Evolutionary conservation across 768 basidiomycete species (phyloP).

Genomic region (Russula lepida): DNA sequence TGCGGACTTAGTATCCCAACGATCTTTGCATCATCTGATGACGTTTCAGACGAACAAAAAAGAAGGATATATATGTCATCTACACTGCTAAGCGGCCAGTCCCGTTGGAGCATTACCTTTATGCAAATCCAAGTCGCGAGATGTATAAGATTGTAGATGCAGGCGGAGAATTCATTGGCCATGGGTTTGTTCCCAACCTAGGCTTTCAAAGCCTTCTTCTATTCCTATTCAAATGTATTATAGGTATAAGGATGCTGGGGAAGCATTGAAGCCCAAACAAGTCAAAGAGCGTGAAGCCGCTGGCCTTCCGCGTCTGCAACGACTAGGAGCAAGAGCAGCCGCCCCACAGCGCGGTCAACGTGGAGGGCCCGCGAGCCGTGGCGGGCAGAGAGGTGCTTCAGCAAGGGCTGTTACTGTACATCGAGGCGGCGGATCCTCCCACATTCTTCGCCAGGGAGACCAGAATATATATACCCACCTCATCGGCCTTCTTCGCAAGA

Average conservation of each 20-base stretch:
- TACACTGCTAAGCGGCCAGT: constrained; percentile 94
- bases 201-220: too few relatives aligned
- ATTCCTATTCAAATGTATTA: neutral
- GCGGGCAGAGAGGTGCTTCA: constrained; percentile 28
- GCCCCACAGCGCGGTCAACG: constrained; percentile 40
- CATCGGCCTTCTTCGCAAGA: constrained; percentile 78
- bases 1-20: constrained; percentile 33
- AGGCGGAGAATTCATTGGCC: constrained; percentile 57
- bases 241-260: constrained; percentile 86
- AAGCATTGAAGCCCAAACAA: constrained; percentile 86
- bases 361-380: constrained; percentile 41
- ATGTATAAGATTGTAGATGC: constrained; percentile 89
- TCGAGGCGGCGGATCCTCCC: constrained; percentile 32
- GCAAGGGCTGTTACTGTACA: constrained; percentile 32
- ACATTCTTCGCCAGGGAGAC: constrained; percentile 67
- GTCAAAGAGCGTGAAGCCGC: constrained; percentile 97
- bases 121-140: constrained; percentile 87
- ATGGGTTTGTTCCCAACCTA: constrained; percentile 46
- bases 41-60: constrained; percentile 79
- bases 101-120: constrained; percentile 93
- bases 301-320: constrained; percentile 78
- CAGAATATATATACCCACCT: constrained; percentile 93
- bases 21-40: neutral
- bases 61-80: constrained; percentile 98
- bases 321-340: constrained; percentile 72